Conservation (phyloP, 139 green algal genomes). For the Astrephomene gubernaculifera region DNA sequence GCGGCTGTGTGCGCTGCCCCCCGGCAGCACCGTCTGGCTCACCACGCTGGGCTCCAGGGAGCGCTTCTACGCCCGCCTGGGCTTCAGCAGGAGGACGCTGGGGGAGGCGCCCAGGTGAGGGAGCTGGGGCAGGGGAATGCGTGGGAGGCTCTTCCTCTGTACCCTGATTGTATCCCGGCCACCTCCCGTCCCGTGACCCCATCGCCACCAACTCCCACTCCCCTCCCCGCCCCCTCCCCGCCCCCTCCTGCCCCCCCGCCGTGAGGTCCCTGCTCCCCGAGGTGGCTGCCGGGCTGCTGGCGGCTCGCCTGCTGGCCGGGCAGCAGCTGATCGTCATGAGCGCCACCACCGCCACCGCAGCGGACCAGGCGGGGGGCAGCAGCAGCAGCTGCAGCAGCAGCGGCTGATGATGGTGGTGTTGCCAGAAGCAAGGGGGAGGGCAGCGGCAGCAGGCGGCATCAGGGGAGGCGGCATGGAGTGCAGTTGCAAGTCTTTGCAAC, state of each 20-base stretch:
- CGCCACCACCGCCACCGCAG: too few relatives aligned
- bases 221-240: not conserved
- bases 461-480: too few relatives aligned
- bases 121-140: not conserved
- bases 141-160: not conserved
- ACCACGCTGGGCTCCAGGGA: not conserved
- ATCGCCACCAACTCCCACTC: not conserved
- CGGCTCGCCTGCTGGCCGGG: not conserved
- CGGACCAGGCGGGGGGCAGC: too few relatives aligned
- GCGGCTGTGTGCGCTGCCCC: not conserved
- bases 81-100: not conserved
- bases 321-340: slow-evolving; percentile 36
- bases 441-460: too few relatives aligned
- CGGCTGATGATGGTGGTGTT: too few relatives aligned
- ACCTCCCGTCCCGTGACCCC: not conserved
- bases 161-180: not conserved
- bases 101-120: slow-evolving; percentile 24
- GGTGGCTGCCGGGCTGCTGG: slow-evolving; percentile 6
- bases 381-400: too few relatives aligned
- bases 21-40: slow-evolving; percentile 15
- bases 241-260: not conserved
- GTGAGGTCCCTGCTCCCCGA: slow-evolving; percentile 2
- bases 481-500: too few relatives aligned
- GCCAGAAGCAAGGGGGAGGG: too few relatives aligned
- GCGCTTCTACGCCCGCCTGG: slow-evolving; percentile 31